These are phyloP conservation scores for Solanum sejunctum DNA, from an alignment of 257 asterid species.

Conservation along the genomic window DNA sequence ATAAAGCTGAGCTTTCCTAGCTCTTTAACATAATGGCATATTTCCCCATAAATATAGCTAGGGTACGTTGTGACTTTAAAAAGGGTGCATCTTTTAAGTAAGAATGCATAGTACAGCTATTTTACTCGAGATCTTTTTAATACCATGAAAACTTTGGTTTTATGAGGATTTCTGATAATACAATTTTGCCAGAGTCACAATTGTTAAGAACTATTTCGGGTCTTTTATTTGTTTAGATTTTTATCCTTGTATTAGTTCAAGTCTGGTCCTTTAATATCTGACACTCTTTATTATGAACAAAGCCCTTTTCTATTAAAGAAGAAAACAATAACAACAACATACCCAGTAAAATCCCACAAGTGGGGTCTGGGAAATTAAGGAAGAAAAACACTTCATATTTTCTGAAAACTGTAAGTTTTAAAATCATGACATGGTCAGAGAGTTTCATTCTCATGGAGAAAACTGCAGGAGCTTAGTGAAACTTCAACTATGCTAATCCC, in stretches of 20 bases:
- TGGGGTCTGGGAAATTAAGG: too few species aligned
- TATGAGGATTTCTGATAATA: background rate
- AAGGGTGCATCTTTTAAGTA: background rate
- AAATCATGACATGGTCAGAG: background rate
- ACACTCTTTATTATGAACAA: background rate
- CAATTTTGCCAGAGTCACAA: background rate
- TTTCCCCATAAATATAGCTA: background rate
- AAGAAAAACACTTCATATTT: background rate
- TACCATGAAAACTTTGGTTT: background rate
- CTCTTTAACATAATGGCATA: background rate
- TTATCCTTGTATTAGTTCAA: background rate
- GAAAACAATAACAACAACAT: background rate
- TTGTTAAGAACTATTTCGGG: background rate
- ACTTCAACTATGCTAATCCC: background rate
- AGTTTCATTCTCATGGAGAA: background rate
- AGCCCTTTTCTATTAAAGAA: background rate
- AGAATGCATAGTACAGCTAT: background rate
- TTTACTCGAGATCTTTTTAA: background rate
- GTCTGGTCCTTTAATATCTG: background rate
- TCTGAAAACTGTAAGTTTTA: background rate
- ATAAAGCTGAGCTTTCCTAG: background rate
- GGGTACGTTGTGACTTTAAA: background rate
- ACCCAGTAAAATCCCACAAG: too few species aligned
- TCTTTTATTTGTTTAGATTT: background rate
- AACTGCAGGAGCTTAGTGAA: background rate